Evolutionary conservation across 2,329 filamentous ascomycete genomes (phyloP), one percentile per base, ranked within the genome.

Genomic region (Aureobasidium subglaciale): DNA sequence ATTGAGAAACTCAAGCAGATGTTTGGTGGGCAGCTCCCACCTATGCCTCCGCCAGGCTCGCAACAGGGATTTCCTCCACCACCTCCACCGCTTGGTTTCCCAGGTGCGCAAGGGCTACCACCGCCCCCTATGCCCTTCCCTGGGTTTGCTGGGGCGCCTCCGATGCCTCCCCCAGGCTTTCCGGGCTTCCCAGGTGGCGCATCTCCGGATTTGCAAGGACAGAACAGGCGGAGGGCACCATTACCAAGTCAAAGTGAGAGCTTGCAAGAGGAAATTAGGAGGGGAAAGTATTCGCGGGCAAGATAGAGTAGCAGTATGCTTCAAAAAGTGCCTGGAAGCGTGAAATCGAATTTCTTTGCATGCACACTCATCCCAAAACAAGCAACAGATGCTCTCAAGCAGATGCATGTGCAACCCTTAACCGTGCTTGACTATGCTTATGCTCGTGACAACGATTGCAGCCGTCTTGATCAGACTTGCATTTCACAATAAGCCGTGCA

Each of bases 231-330:
- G 62, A 74, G 85, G 59, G 88, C 80, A 5, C 89, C 88, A 8
- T 71, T 95, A 40, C 90, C 90, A 0, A 91, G 88, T 67, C 90
- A 95, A 71, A 83, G 88, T 66, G 90, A 93, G 67, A 91, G 87
- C 63, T 71, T 95, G 63, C 81, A 85, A 62, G 82, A 86, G 69
- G 88, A 92, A 70, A 89, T 92, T 75, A 80, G 79, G 59, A 73
- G 74, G 60, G 78, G 78, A 10, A 71, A 76, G 61, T 81, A 75
- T 63, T 68, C 73, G 40, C 72, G 70, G 61, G 66, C 35, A 30
- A 52, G 48, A 18, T 52, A 20, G 32, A n/a, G n/a, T n/a, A n/a
- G n/a, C n/a, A n/a, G n/a, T n/a, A n/a, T n/a, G n/a, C n/a, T n/a
- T n/a, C n/a, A n/a, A n/a, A n/a, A n/a, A n/a, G n/a, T n/a, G n/a